Percentiles rank a stretch among this genome's conserved stretches.
These are phyloP conservation scores for Cystobasidium pallidum DNA, from an alignment of 1,284 basidiomycete genomes.

Conservation along the genomic window DNA sequence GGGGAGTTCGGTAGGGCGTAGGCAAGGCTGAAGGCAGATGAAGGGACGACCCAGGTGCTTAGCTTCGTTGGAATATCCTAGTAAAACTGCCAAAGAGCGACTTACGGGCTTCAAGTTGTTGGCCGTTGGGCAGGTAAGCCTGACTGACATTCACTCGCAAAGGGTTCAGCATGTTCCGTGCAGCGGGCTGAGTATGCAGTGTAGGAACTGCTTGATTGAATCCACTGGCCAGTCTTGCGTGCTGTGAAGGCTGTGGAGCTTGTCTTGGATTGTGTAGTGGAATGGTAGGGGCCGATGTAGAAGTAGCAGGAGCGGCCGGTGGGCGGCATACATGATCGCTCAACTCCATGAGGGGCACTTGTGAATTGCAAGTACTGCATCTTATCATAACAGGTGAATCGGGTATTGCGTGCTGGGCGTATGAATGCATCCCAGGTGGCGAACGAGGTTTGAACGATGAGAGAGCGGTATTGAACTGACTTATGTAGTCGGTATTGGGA, in stretches of 20 bases:
- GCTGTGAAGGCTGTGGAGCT: constrained; percentile 8
- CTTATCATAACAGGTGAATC: constrained; percentile 38
- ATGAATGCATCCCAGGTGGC: neutral
- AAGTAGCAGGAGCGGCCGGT: neutral
- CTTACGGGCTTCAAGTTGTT: constrained; percentile 27
- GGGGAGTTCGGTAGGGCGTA: constrained; percentile 13
- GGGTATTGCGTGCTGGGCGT: neutral
- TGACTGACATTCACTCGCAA: constrained; percentile 15
- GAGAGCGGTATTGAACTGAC: constrained; percentile 12
- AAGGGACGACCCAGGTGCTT: neutral
- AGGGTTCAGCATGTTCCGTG: constrained; percentile 6
- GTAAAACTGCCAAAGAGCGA: neutral
- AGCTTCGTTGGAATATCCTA: neutral
- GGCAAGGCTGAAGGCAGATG: constrained; percentile 8
- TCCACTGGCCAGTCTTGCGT: constrained; percentile 9
- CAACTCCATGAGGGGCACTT: constrained; percentile 29
- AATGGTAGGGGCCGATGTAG: neutral
- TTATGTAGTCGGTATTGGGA: neutral
- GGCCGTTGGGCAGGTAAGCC: neutral
- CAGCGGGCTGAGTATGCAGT: neutral
- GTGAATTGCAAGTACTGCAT: constrained; percentile 37
- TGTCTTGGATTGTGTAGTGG: neutral
- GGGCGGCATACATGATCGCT: constrained; percentile 30
- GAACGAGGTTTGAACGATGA: constrained; percentile 19
- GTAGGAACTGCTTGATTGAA: constrained; percentile 3